phyloP scores from a whole-genome alignment of 768 basidiomycete genomes.

The Lyophyllum semitale region DNA sequence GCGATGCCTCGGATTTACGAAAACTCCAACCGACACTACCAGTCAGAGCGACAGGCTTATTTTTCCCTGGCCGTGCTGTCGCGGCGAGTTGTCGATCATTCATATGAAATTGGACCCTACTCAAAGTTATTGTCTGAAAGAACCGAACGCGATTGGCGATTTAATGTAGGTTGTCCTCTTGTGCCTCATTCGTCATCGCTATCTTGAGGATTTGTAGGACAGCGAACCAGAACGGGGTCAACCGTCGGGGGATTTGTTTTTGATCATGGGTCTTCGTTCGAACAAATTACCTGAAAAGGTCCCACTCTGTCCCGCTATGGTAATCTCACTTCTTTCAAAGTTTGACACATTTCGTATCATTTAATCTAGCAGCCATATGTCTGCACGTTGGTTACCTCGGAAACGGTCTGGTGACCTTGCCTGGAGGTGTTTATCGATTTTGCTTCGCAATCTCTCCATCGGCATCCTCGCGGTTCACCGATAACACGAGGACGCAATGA shows the following conservation, averaged over 20 bases:
- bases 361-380: neutral
- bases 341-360: neutral
- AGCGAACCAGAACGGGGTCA: neutral
- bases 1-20: neutral
- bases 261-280: neutral
- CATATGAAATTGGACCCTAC: neutral
- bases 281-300: neutral
- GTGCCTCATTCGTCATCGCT: neutral
- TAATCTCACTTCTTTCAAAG: neutral
- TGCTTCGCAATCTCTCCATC: neutral
- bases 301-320: neutral
- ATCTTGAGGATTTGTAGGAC: neutral
- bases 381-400: neutral
- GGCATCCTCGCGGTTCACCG: conserved; percentile 3
- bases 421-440: neutral
- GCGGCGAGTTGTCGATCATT: neutral
- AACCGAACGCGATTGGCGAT: neutral
- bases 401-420: neutral
- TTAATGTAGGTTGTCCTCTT: neutral
- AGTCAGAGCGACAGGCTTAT: too few relatives aligned
- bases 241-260: neutral
- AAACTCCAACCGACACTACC: neutral
- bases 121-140: neutral
- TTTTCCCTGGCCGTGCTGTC: too few relatives aligned
- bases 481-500: neutral